Percentiles rank a stretch among this genome's conserved stretches.
Conservation (phyloP, 768 basidiomycete species). For the Naganishia friedmannii region DNA sequence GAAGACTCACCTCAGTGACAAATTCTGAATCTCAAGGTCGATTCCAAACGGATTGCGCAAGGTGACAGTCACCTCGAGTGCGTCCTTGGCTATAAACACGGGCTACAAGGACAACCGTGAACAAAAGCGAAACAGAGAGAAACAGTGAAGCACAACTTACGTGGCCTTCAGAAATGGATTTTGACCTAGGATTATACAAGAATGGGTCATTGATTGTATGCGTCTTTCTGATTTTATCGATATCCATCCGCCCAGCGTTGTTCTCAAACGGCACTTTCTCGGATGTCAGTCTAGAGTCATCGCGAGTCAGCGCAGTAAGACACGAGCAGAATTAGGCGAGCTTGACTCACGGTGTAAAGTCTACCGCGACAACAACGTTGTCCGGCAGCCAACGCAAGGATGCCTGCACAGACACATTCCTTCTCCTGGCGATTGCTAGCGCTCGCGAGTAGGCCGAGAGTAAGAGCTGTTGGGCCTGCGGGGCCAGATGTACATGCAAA, state of each 20-base stretch:
- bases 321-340: neutral
- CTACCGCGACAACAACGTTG: conserved; percentile 72
- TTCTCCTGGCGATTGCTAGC: conserved; percentile 67
- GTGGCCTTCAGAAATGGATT: conserved; percentile 60
- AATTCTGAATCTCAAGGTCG: conserved; percentile 77
- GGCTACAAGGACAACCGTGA: neutral
- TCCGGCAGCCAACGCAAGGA: conserved; percentile 82
- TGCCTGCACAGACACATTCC: conserved; percentile 61
- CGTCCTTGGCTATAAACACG: conserved; percentile 55
- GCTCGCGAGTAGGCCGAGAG: conserved; percentile 71
- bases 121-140: neutral
- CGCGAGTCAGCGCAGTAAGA: conserved; percentile 20
- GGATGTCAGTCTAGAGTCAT: neutral
- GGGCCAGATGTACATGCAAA: conserved; percentile 65
- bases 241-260: conserved; percentile 16
- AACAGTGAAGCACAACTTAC: conserved; percentile 51
- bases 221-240: conserved; percentile 47
- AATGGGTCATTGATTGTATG: conserved; percentile 63
- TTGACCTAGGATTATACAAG: conserved; percentile 77
- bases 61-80: conserved; percentile 73
- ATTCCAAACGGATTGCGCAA: conserved; percentile 91
- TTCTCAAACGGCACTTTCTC: conserved; percentile 26
- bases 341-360: conserved; percentile 67
- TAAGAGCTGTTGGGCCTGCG: conserved; percentile 76
- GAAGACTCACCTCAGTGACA: conserved; percentile 46